phyloP scores from a whole-genome alignment of 768 basidiomycete genomes.

The Hygrophoropsis aurantiaca region DNA sequence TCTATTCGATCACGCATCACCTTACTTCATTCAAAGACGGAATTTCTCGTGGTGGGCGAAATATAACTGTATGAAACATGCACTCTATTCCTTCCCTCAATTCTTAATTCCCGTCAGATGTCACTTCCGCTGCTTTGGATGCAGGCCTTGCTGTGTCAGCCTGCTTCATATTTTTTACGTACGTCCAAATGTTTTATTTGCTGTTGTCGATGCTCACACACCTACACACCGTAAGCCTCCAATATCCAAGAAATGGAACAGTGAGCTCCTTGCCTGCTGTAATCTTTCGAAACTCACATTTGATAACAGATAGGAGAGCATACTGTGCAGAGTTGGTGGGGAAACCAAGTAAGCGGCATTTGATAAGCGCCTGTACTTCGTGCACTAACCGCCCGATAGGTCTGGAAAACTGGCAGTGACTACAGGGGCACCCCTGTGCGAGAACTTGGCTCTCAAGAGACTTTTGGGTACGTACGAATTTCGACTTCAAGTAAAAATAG shows the following conservation, averaged over 20 bases:
- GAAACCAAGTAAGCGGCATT: conserved; percentile 18
- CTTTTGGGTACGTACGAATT: conserved; percentile 14
- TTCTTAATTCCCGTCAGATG: conserved; percentile 41
- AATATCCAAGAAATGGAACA: conserved; percentile 23
- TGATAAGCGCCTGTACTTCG: not conserved
- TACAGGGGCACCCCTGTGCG: conserved; percentile 25
- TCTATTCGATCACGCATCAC: not conserved
- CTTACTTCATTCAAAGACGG: conserved; percentile 22
- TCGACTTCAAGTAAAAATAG: not conserved
- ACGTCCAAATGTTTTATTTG: conserved; percentile 20
- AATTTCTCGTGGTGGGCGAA: conserved; percentile 77
- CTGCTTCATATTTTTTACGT: conserved; percentile 71
- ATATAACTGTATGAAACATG: conserved; percentile 60
- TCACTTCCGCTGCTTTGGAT: conserved; percentile 74
- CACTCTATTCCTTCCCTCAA: not conserved
- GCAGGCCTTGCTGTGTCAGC: conserved; percentile 68
- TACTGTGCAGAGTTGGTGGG: conserved; percentile 26
- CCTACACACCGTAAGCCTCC: conserved; percentile 20
- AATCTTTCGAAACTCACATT: not conserved
- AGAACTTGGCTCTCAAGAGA: conserved; percentile 20
- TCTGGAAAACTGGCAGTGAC: conserved; percentile 19
- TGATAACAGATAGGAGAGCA: conserved; percentile 17
- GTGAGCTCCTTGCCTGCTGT: conserved; percentile 9
- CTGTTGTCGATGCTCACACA: not conserved
- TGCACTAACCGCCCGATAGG: conserved; percentile 10